phyloP scores from a whole-genome alignment of 768 basidiomycete species.

The Boletellus ananas region DNA sequence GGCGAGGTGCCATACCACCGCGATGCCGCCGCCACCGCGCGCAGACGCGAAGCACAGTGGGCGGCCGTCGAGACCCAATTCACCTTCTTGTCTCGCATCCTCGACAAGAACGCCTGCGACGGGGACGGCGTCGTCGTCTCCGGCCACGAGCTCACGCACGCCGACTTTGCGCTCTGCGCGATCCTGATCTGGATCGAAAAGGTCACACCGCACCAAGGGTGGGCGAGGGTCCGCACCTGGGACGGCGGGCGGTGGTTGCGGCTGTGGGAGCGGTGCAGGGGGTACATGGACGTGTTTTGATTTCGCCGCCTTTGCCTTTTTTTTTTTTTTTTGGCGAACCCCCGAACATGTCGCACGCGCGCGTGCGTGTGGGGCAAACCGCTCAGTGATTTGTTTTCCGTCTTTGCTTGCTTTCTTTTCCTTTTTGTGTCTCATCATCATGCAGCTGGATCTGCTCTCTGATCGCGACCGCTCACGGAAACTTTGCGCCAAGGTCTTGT shows the following conservation, averaged over 20 bases:
- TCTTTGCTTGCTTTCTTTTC: too few relatives aligned
- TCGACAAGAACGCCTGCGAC: slow-evolving; percentile 66
- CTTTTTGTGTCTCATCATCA: too few relatives aligned
- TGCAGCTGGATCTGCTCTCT: too few relatives aligned
- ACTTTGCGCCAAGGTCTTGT: too few relatives aligned
- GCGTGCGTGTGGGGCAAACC: too few relatives aligned
- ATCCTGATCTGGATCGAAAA: slow-evolving; percentile 72
- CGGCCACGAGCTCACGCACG: slow-evolving; percentile 65
- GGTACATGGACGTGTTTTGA: slow-evolving; percentile 66
- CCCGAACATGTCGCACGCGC: not conserved
- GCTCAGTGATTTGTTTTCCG: too few relatives aligned
- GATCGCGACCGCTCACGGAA: too few relatives aligned
- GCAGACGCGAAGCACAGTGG: slow-evolving; percentile 63
- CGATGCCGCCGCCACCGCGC: slow-evolving; percentile 4
- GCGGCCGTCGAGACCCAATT: slow-evolving; percentile 61
- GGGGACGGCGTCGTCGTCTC: slow-evolving; percentile 60
- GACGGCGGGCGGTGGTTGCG: slow-evolving; percentile 64
- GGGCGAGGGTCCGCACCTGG: slow-evolving; percentile 66
- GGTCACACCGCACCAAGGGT: slow-evolving; percentile 70
- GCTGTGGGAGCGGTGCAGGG: slow-evolving; percentile 57
- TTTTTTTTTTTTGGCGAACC: too few relatives aligned
- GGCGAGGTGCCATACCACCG: not conserved
- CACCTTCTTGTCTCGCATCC: slow-evolving; percentile 54
- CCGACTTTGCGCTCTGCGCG: slow-evolving; percentile 71
- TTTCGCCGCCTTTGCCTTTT: too few relatives aligned